These are phyloP conservation scores for Kregervanrija pseudodelftensis DNA, from an alignment of 805 yeast genomes.

Conservation along the genomic window DNA sequence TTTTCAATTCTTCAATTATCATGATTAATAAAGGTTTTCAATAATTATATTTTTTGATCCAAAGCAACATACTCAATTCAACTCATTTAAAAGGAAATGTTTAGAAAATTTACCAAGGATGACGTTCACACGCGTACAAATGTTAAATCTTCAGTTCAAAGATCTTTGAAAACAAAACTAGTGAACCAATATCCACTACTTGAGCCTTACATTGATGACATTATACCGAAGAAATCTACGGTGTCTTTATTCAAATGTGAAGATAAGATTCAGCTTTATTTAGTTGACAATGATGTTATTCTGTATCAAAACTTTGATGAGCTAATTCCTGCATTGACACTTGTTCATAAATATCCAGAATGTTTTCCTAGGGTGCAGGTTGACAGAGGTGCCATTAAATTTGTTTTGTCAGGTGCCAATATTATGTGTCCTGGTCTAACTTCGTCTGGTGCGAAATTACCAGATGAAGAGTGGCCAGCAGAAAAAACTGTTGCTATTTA, in stretches of 20 bases:
- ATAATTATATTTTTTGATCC: background rate
- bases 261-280: constrained; percentile 74
- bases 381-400: constrained; percentile 94
- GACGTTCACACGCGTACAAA: constrained; percentile 88
- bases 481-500: constrained; percentile 73
- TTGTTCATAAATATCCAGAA: constrained; percentile 76
- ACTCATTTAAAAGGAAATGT: constrained; percentile 16
- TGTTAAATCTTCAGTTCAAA: constrained; percentile 88
- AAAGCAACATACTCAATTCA: background rate
- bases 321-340: constrained; percentile 64
- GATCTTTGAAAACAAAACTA: constrained; percentile 73
- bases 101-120: constrained; percentile 59
- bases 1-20: too few relatives aligned
- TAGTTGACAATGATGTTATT: constrained; percentile 65
- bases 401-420: constrained; percentile 91
- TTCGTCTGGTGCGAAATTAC: constrained; percentile 74
- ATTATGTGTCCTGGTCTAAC: constrained; percentile 96
- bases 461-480: constrained; percentile 60
- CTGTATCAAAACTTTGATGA: constrained; percentile 78
- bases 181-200: constrained; percentile 67
- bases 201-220: constrained; percentile 69
- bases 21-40: background rate
- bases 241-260: constrained; percentile 79
- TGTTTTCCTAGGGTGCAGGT: constrained; percentile 84
- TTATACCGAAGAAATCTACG: constrained; percentile 85